These are phyloP conservation scores for Gastrodia elata DNA, from an alignment of 106 monocot species.

Conservation along the genomic window DNA sequence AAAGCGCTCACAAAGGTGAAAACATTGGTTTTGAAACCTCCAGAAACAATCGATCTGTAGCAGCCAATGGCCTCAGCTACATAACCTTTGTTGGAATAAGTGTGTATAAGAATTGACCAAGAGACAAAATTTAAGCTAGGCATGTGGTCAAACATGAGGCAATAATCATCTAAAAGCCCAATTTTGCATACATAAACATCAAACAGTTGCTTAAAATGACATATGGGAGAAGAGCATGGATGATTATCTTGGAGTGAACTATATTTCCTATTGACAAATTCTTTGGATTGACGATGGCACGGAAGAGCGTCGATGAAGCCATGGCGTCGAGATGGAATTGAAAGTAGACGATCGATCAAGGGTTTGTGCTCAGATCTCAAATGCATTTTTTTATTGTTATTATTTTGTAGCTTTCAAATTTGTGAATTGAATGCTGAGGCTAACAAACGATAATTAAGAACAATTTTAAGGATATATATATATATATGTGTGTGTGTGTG, in stretches of 20 bases:
- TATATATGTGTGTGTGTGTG: no score
- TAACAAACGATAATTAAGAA: no score
- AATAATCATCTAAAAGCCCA: constrained; percentile 7
- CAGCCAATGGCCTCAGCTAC: neutral
- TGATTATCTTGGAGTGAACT: constrained; percentile 8
- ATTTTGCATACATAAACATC: constrained; percentile 8
- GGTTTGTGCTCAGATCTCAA: neutral
- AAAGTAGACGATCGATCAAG: neutral
- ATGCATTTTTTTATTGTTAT: neutral
- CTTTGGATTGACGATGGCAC: neutral
- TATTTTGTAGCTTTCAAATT: no score
- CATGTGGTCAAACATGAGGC: constrained; percentile 19
- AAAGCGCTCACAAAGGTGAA: constrained; percentile 15
- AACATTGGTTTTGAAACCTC: constrained; percentile 6
- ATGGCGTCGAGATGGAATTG: neutral
- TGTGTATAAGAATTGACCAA: constrained; percentile 15
- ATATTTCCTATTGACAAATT: neutral
- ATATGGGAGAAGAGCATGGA: constrained; percentile 12
- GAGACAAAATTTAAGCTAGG: constrained; percentile 12
- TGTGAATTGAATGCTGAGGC: no score
- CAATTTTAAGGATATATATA: no score
- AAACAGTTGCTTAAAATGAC: constrained; percentile 13
- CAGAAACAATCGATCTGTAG: constrained; percentile 14
- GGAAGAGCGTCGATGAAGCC: neutral
- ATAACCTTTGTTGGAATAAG: neutral